phyloP scores from a whole-genome alignment of 805 yeast species.

The Schwanniomyces pseudopolymorphus region DNA sequence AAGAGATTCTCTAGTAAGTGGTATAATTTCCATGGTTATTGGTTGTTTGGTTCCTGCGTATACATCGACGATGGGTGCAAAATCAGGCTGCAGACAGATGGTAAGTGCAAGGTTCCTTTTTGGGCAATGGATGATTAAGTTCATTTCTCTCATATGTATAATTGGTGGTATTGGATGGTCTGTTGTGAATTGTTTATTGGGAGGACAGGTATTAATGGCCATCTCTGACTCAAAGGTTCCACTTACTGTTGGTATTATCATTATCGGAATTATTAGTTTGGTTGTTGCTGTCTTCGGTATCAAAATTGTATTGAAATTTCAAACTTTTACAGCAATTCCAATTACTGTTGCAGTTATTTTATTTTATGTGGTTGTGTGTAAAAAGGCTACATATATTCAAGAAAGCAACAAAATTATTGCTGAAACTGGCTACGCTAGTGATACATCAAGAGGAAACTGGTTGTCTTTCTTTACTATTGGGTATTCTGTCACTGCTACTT shows the following conservation, averaged over 20 bases:
- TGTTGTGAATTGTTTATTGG: conserved; percentile 37
- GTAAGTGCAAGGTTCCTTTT: conserved; percentile 36
- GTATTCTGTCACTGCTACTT: conserved; percentile 34
- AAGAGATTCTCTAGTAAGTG: conserved; percentile 28
- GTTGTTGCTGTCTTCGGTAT: conserved; percentile 35
- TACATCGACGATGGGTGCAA: conserved; percentile 38
- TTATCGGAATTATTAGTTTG: conserved; percentile 25
- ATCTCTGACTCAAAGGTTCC: conserved; percentile 19
- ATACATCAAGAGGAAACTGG: conserved; percentile 30
- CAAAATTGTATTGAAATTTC: conserved; percentile 26
- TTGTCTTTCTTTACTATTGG: conserved; percentile 35
- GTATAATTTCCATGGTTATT: conserved; percentile 25
- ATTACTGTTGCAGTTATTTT: conserved; percentile 27
- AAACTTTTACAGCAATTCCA: conserved; percentile 28
- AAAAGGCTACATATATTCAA: conserved; percentile 17
- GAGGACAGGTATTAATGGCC: conserved; percentile 33
- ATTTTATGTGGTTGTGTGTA: conserved; percentile 31
- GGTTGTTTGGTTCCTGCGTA: conserved; percentile 41
- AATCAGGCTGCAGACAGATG: conserved; percentile 39
- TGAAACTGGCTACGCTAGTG: conserved; percentile 9
- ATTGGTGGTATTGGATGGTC: conserved; percentile 39
- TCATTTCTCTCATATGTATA: conserved; percentile 29
- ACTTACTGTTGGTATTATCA: conserved; percentile 30
- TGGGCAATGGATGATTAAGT: conserved; percentile 35
- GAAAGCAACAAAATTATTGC: conserved; percentile 20